Evolutionary conservation across 805 yeast species (phyloP).

Genomic region (Cyberlindnera xylosilytica): DNA sequence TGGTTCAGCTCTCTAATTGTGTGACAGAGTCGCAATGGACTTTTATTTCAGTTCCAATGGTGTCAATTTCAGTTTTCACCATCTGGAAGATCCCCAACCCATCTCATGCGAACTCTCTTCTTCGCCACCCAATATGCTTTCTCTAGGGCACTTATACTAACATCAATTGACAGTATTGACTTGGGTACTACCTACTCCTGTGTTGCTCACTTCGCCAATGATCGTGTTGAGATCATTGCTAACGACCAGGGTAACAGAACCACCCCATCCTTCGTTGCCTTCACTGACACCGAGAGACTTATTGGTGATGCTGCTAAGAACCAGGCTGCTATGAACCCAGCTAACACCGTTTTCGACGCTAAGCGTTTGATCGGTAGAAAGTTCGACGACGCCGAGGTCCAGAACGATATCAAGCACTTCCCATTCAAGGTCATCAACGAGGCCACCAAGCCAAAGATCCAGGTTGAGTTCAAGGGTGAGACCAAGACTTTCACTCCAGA

Average conservation of each 20-base stretch:
- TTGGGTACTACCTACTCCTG: constrained; percentile 56
- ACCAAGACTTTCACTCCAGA: constrained; percentile 87
- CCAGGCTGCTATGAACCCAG: constrained; percentile 96
- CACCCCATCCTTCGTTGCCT: constrained; percentile 94
- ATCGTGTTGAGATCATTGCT: constrained; percentile 92
- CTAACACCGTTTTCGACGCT: constrained; percentile 86
- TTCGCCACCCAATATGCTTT: not conserved
- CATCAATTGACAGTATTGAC: constrained; percentile 28
- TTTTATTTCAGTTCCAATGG: not conserved
- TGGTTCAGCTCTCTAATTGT: not conserved
- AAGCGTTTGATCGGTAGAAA: constrained; percentile 95
- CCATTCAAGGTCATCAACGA: constrained; percentile 79
- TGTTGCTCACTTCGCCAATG: constrained; percentile 92
- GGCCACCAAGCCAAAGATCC: constrained; percentile 73
- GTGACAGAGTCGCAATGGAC: not conserved
- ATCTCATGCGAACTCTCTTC: not conserved
- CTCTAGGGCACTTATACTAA: constrained; percentile 2
- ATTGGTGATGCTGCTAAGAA: constrained; percentile 98
- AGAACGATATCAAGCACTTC: constrained; percentile 75
- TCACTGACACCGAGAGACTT: constrained; percentile 91
- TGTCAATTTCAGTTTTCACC: not conserved
- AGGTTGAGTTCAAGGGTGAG: constrained; percentile 61
- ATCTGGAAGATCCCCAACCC: not conserved
- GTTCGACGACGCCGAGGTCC: constrained; percentile 74
- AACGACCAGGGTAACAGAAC: constrained; percentile 99